These are phyloP conservation scores for Anacardium occidentale DNA, from an alignment of 345 rosid genomes.

Conservation along the genomic window DNA sequence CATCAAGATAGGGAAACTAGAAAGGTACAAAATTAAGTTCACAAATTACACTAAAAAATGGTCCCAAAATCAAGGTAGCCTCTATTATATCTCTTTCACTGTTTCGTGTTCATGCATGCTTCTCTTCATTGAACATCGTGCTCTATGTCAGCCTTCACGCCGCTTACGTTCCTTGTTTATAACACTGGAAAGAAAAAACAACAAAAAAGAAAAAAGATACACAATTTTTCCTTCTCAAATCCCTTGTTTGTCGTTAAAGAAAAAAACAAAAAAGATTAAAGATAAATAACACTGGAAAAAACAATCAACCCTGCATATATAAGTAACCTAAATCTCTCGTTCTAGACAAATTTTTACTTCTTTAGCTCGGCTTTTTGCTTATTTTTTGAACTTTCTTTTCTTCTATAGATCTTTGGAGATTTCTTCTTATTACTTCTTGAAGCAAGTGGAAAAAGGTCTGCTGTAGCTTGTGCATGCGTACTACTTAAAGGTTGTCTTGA, in stretches of 20 bases:
- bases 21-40: slow-evolving; percentile 2
- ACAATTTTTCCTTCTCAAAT: neutral
- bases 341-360: too few relatives aligned
- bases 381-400: neutral
- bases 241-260: slow-evolving; percentile 8
- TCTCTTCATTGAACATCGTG: neutral
- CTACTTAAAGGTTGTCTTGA: neutral
- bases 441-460: slow-evolving; percentile 32
- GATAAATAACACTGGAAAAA: too few relatives aligned
- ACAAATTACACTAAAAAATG: neutral
- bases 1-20: slow-evolving; percentile 22
- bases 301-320: too few relatives aligned
- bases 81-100: neutral
- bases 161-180: slow-evolving; percentile 19
- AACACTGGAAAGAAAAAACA: neutral
- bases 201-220: neutral
- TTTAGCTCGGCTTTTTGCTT: neutral
- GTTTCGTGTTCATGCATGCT: slow-evolving; percentile 1
- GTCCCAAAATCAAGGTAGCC: slow-evolving; percentile 4
- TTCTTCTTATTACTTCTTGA: too few relatives aligned
- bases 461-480: slow-evolving; percentile 38
- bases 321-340: too few relatives aligned
- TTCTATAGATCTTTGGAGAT: neutral
- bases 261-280: too few relatives aligned
- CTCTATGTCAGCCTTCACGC: slow-evolving; percentile 36